Evolutionary conservation across 2,329 filamentous ascomycete genomes (phyloP).

Genomic region (Pochonia chlamydosporia): DNA sequence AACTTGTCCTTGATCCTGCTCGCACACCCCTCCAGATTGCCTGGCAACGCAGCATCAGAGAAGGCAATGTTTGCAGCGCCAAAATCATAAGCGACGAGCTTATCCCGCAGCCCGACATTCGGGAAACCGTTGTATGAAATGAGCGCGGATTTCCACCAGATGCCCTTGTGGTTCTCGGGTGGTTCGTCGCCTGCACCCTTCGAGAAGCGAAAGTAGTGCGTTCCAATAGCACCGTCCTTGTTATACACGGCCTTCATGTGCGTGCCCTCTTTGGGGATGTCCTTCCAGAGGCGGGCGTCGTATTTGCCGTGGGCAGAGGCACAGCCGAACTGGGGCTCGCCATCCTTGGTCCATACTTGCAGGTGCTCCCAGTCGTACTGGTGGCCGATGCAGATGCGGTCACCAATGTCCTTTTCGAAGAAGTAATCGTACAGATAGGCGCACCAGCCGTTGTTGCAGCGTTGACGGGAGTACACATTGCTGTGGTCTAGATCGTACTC

Average conservation of each 20-base stretch:
- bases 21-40: constrained; percentile 8
- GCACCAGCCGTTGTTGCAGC: constrained; percentile 40
- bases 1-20: neutral
- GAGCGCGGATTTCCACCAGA: constrained; percentile 24
- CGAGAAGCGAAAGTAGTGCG: constrained; percentile 27
- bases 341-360: constrained; percentile 23
- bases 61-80: constrained; percentile 11
- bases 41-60: constrained; percentile 5
- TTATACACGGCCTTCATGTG: constrained; percentile 31
- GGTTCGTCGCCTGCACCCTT: constrained; percentile 13
- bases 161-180: constrained; percentile 24
- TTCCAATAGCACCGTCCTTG: constrained; percentile 25
- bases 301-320: constrained; percentile 27
- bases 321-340: constrained; percentile 20
- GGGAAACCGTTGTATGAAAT: constrained; percentile 27
- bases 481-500: constrained; percentile 27
- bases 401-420: constrained; percentile 36
- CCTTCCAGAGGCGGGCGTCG: constrained; percentile 12
- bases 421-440: constrained; percentile 39
- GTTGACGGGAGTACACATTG: constrained; percentile 36
- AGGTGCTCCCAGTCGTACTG: constrained; percentile 35
- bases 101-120: constrained; percentile 3
- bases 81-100: constrained; percentile 11
- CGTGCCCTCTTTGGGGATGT: constrained; percentile 22
- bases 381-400: constrained; percentile 26